These are phyloP conservation scores for Yamadazyma sp. DNA, from an alignment of 1,139 yeast genomes.

Conservation along the genomic window DNA sequence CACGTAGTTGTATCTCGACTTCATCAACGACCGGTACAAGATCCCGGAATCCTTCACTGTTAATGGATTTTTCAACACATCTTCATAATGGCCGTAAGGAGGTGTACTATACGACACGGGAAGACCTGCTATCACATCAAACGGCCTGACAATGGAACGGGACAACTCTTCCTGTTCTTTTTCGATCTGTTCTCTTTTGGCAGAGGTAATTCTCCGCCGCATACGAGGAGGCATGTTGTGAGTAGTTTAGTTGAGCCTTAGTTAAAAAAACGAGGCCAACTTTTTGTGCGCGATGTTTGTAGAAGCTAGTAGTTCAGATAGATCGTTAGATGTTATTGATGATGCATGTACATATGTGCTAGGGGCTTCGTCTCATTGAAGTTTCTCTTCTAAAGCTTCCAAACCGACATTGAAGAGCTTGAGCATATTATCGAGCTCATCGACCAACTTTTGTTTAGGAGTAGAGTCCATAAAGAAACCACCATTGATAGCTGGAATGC, in stretches of 20 bases:
- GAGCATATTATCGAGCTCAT: conserved; percentile 42
- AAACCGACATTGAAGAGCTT: conserved; percentile 40
- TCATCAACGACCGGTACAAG: conserved; percentile 67
- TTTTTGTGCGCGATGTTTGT: conserved; percentile 1
- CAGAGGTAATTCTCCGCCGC: conserved; percentile 47
- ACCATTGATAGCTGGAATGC: conserved; percentile 36
- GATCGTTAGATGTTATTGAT: too few species aligned
- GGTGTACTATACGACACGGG: conserved; percentile 68
- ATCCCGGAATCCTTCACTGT: conserved; percentile 74
- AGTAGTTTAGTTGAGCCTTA: neutral
- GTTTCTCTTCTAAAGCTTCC: conserved; percentile 37
- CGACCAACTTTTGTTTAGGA: conserved; percentile 34
- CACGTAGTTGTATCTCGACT: conserved; percentile 74
- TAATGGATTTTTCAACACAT: conserved; percentile 62
- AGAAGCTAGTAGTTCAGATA: too few species aligned
- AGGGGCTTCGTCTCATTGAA: neutral
- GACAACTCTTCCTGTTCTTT: conserved; percentile 46
- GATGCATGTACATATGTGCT: too few species aligned
- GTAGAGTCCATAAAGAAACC: conserved; percentile 42
- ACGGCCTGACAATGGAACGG: conserved; percentile 55
- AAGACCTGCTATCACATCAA: conserved; percentile 64
- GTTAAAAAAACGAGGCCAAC: too few species aligned
- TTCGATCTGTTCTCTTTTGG: conserved; percentile 50
- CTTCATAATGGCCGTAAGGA: conserved; percentile 51
- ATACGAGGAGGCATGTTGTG: conserved; percentile 42